Conservation (phyloP, 768 basidiomycete species). For the Tubosaeta sp. region DNA sequence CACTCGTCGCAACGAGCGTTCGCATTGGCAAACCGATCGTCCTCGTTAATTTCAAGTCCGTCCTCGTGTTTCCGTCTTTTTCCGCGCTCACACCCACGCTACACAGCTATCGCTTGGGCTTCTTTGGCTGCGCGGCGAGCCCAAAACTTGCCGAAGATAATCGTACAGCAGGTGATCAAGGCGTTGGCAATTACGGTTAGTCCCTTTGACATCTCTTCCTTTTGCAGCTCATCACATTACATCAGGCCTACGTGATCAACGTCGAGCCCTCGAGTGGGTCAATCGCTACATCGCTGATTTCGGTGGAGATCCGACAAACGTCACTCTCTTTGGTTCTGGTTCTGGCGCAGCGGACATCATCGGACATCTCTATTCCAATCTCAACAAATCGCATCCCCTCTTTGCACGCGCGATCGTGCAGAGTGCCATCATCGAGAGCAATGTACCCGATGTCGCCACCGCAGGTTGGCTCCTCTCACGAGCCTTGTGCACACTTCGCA, state of each 20-base stretch:
- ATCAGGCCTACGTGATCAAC: slow-evolving; percentile 60
- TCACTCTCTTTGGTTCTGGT: slow-evolving; percentile 41
- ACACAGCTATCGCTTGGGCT: slow-evolving; percentile 67
- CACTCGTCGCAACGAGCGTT: slow-evolving; percentile 66
- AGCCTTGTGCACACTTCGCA: slow-evolving; percentile 51
- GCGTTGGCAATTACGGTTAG: slow-evolving; percentile 75
- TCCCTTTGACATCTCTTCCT: slow-evolving; percentile 5
- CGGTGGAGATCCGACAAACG: slow-evolving; percentile 57
- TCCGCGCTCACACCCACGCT: slow-evolving; percentile 8
- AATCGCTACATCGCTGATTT: slow-evolving; percentile 56
- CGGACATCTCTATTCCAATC: slow-evolving; percentile 57
- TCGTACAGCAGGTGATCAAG: slow-evolving; percentile 56
- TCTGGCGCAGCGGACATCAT: slow-evolving; percentile 52
- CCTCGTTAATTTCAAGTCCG: slow-evolving; percentile 73
- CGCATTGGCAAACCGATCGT: slow-evolving; percentile 60
- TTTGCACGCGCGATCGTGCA: slow-evolving; percentile 78
- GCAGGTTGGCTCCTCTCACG: slow-evolving; percentile 69
- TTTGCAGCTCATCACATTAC: slow-evolving; percentile 2
- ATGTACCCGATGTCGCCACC: slow-evolving; percentile 52
- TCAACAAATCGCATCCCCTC: slow-evolving; percentile 55
- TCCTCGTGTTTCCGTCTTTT: slow-evolving; percentile 18
- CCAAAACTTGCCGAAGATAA: slow-evolving; percentile 66
- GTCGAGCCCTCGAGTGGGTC: slow-evolving; percentile 60
- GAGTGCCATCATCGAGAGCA: slow-evolving; percentile 60
- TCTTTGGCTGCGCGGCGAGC: slow-evolving; percentile 74